Evolutionary conservation across 2,329 filamentous ascomycete genomes (phyloP), one percentile per base, ranked within the genome.

Genomic region (Venturia pyrina): DNA sequence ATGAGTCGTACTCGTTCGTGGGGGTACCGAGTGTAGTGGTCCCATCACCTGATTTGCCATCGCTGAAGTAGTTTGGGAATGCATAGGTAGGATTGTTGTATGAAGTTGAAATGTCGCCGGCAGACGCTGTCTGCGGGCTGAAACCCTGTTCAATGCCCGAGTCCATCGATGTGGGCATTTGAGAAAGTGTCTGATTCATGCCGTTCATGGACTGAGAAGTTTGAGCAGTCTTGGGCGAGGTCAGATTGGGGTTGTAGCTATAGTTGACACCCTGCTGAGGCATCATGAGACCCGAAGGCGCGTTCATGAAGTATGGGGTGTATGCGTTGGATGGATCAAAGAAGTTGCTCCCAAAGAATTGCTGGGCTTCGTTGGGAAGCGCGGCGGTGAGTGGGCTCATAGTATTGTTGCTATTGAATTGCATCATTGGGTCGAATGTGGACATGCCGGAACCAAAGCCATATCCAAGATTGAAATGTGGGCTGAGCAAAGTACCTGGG

Each of bases 121-220:
- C 28, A 59, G 53, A 37, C 19, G 53, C 32, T 4, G 53, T 37
- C 32, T 59, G 53, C 11, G 53, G 53, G 17, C 53, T 59, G 7
- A 19, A 59, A 7, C 1, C 32, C 13, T 59, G 53, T 3, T 59
- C 53, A 17, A 59, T 32, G 15, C 53, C 53, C 5, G 53, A 34
- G 32, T 59, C 53, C 28, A 59, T 11, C 19, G 46, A 40, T 15
- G 48, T 59, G 28, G 53, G 53, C 53, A 37, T 62, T 28, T 28
- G 63, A 21, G 63, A 57, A 6, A 65, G 41, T 6, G 63, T 65
- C 24, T 65, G 63, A 34, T 65, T 65, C 34, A 65, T 65, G 19
- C 63, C 63, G 19, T 44, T 50, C 48, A 50, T 43, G 37, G 48
- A 6, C 63, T 65, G 44, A 34, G 48, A 32, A n/a, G 19, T 40